Conservation (phyloP, 2,329 filamentous ascomycete species). For the Claviceps sp. region DNA sequence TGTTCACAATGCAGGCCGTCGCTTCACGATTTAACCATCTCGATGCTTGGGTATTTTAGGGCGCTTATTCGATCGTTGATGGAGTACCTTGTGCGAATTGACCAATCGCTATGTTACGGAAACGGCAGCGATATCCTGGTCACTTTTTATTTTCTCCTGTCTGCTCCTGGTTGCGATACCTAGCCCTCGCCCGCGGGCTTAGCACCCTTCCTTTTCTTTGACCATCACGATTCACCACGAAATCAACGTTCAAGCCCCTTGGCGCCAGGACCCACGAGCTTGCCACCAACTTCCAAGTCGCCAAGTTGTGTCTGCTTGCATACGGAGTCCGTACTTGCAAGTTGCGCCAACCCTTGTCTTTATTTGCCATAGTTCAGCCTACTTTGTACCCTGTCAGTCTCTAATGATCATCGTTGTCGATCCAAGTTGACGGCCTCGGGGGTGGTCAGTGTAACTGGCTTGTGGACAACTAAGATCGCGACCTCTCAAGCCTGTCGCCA, state of each 20-base stretch:
- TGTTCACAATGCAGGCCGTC: background rate
- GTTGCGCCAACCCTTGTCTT: background rate
- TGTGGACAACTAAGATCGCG: background rate
- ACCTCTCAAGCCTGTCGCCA: background rate
- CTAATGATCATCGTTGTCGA: background rate
- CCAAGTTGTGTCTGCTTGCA: background rate
- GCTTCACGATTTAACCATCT: background rate
- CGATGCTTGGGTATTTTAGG: background rate
- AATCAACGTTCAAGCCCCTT: background rate
- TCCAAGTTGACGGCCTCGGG: background rate
- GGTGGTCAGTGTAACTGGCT: background rate
- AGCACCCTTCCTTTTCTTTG: background rate
- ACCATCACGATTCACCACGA: background rate
- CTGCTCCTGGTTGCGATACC: slow-evolving; percentile 20
- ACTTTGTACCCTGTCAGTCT: background rate
- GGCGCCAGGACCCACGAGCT: background rate
- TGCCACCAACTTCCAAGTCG: background rate
- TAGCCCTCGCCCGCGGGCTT: background rate
- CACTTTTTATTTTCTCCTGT: slow-evolving; percentile 24
- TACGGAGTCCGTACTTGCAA: background rate
- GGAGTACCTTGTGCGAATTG: background rate
- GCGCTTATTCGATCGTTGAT: background rate
- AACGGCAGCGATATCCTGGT: background rate
- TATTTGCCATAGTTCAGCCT: background rate
- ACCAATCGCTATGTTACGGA: slow-evolving; percentile 1